Evolutionary conservation across 176 grass and related monocot genomes (phyloP).

Genomic region (Oryza coarctata): DNA sequence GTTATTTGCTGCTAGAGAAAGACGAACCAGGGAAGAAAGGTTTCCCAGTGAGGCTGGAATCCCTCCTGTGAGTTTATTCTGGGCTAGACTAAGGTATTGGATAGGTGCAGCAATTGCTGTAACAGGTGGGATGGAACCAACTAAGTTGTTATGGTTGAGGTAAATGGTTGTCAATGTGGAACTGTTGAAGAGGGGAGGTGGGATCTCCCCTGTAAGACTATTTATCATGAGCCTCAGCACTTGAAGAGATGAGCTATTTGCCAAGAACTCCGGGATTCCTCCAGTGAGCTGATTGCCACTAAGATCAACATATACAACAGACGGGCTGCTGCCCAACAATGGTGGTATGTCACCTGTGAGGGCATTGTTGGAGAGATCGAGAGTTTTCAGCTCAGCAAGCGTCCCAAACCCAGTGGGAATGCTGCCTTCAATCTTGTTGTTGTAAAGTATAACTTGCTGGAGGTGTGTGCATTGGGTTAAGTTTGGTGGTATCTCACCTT

Average conservation of each 20-base stretch:
- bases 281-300: conserved; percentile 37
- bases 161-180: conserved; percentile 14
- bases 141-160: conserved; percentile 36
- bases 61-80: conserved; percentile 40
- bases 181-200: no score
- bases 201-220: conserved; percentile 44
- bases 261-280: conserved; percentile 43
- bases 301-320: conserved; percentile 31
- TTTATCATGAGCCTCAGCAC: conserved; percentile 41
- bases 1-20: conserved; percentile 33
- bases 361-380: conserved; percentile 28
- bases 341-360: conserved; percentile 44
- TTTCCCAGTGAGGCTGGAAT: conserved; percentile 48
- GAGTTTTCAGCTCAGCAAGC: conserved; percentile 22
- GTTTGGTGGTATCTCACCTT: conserved; percentile 42
- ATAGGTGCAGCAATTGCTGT: conserved; percentile 10
- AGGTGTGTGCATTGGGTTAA: conserved; percentile 47
- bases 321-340: conserved; percentile 39
- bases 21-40: conserved; percentile 27
- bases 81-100: conserved; percentile 14
- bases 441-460: background rate
- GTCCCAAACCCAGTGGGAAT: conserved; percentile 30
- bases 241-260: conserved; percentile 38
- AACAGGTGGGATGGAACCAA: conserved; percentile 41
- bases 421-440: conserved; percentile 40